These are phyloP conservation scores for Hypoxylon sp. DNA, from an alignment of 2,329 filamentous ascomycete genomes.

Conservation along the genomic window DNA sequence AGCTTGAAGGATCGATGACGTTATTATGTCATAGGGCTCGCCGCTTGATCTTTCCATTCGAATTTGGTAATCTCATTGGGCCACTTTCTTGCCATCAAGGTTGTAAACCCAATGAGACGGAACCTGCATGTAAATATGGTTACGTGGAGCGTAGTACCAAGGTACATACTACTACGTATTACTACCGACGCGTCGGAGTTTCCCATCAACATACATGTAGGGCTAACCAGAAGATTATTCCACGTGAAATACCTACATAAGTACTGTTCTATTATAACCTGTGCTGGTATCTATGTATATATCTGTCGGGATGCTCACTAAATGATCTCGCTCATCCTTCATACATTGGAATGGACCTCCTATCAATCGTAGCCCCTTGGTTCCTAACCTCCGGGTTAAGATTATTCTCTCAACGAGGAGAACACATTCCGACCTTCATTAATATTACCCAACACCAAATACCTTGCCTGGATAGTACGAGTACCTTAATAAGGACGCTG, in stretches of 20 bases:
- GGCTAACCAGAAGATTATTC: conserved; percentile 4
- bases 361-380: conserved; percentile 2
- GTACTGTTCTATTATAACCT: neutral
- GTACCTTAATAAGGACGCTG: neutral
- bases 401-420: conserved; percentile 7
- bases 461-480: neutral
- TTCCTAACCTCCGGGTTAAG: conserved; percentile 1
- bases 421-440: conserved; percentile 11
- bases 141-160: conserved; percentile 11
- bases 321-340: conserved; percentile 14
- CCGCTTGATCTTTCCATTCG: conserved; percentile 22
- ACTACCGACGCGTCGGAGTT: conserved; percentile 20
- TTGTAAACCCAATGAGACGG: conserved; percentile 6
- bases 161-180: conserved; percentile 6
- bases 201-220: conserved; percentile 18
- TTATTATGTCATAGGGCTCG: conserved; percentile 39
- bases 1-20: conserved; percentile 29
- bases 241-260: neutral
- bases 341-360: conserved; percentile 28
- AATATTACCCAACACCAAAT: conserved; percentile 8
- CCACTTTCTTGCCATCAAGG: conserved; percentile 10
- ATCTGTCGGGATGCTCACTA: conserved; percentile 9
- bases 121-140: conserved; percentile 10
- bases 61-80: conserved; percentile 34
- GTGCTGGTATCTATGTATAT: conserved; percentile 7